Conservation (phyloP, 306 rosid genomes). For the Phaseolus lunatus region DNA sequence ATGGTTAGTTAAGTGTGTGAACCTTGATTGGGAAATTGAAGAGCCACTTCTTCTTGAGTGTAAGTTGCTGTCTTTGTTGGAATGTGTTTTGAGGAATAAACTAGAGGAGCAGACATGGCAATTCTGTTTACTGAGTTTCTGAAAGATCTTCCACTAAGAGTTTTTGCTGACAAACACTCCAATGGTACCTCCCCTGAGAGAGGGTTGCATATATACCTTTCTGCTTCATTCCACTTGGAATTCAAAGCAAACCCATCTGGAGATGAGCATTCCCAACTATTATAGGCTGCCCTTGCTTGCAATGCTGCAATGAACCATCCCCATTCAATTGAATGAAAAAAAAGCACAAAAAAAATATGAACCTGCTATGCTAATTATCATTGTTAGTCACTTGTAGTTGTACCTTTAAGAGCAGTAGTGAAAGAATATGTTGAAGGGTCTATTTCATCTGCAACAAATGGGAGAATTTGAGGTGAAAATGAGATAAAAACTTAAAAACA, state of each 20-base stretch:
- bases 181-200: conserved; percentile 90
- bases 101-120: conserved; percentile 83
- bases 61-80: conserved; percentile 61
- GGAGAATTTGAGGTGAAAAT: conserved; percentile 26
- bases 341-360: neutral
- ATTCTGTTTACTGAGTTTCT: conserved; percentile 67
- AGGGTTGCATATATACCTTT: conserved; percentile 93
- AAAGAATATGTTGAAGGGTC: conserved; percentile 96
- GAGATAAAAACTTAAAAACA: conserved; percentile 17
- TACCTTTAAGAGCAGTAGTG: conserved; percentile 91
- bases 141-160: conserved; percentile 90
- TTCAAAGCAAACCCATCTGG: conserved; percentile 91
- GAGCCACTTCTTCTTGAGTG: conserved; percentile 51
- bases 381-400: neutral
- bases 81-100: conserved; percentile 62
- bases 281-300: conserved; percentile 71
- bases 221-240: conserved; percentile 99
- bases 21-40: conserved; percentile 73
- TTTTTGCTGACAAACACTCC: conserved; percentile 96
- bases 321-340: conserved; percentile 2
- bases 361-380: neutral
- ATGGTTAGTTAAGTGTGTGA: conserved; percentile 28
- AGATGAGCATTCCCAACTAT: conserved; percentile 79
- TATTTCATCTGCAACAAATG: conserved; percentile 75
- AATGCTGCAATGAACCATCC: conserved; percentile 65